phyloP scores from a whole-genome alignment of 192 early-diverging fungal genomes.

The Phlyctochytrium arcticum region DNA sequence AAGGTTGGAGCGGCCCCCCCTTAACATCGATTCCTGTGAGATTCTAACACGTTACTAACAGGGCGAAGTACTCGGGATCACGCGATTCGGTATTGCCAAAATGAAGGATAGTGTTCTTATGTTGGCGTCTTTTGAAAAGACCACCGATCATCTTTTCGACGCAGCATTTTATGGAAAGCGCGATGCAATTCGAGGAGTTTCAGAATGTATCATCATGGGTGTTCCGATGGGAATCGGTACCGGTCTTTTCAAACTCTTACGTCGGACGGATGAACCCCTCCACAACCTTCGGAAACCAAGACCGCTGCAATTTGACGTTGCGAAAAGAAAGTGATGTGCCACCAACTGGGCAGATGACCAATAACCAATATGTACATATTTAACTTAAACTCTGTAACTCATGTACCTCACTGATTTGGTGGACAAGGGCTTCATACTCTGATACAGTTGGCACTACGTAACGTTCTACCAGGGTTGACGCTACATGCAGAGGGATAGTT shows the following conservation, averaged over 20 bases:
- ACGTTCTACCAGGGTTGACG: no score
- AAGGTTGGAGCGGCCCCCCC: conserved; percentile 50
- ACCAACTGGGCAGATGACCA: no score
- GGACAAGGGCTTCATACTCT: no score
- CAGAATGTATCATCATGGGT: conserved; percentile 99
- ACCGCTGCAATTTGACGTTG: background rate
- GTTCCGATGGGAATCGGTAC: conserved; percentile 96
- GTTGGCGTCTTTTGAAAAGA: conserved; percentile 99
- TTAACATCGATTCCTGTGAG: background rate
- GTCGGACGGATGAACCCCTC: conserved; percentile 2
- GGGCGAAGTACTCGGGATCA: conserved; percentile 98
- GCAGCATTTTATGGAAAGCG: conserved; percentile 92
- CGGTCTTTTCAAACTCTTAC: conserved; percentile 86
- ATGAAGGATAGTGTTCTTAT: conserved; percentile 99
- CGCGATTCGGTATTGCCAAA: conserved; percentile 97
- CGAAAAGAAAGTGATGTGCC: no score
- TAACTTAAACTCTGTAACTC: no score
- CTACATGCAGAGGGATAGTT: no score
- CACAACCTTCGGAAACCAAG: background rate
- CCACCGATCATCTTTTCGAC: conserved; percentile 98
- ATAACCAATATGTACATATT: no score
- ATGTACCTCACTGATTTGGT: no score
- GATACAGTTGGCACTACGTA: no score
- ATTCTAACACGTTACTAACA: conserved; percentile 23
- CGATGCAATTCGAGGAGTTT: conserved; percentile 93